phyloP scores from a whole-genome alignment of 2,329 filamentous ascomycete species.

The Stagonosporopsis vannaccii region DNA sequence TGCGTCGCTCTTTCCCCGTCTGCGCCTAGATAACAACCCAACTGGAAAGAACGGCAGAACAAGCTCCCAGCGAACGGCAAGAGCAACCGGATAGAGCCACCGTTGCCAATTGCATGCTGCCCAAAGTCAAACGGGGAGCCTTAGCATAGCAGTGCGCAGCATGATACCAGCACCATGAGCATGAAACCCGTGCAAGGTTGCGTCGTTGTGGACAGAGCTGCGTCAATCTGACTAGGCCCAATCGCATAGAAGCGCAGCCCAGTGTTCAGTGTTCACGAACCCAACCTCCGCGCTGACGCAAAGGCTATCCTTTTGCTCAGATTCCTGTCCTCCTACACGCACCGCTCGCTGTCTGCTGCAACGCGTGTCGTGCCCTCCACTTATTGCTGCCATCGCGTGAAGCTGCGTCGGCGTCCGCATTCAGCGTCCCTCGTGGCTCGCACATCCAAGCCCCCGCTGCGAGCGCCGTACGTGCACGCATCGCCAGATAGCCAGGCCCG shows the following conservation, averaged over 20 bases:
- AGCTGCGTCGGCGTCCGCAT: conserved; percentile 16
- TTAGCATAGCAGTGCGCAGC: conserved; percentile 3
- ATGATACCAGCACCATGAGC: conserved; percentile 5
- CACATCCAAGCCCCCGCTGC: conserved; percentile 26
- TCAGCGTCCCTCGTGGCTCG: conserved; percentile 22
- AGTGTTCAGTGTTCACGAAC: conserved; percentile 20
- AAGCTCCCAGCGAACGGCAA: conserved; percentile 9
- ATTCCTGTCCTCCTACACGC: background rate
- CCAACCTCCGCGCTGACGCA: conserved; percentile 21
- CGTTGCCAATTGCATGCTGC: conserved; percentile 9
- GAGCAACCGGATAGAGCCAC: conserved; percentile 2
- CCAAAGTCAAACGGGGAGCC: background rate
- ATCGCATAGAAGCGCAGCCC: conserved; percentile 17
- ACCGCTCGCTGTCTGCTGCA: conserved; percentile 6
- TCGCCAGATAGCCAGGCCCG: conserved; percentile 18
- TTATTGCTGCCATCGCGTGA: conserved; percentile 15
- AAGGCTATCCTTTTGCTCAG: conserved; percentile 18
- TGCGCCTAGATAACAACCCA: conserved; percentile 7
- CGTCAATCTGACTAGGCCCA: conserved; percentile 15
- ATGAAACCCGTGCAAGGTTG: conserved; percentile 19
- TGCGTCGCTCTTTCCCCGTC: conserved; percentile 18
- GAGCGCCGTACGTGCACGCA: conserved; percentile 18
- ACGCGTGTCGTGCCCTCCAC: conserved; percentile 6
- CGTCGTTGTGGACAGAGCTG: conserved; percentile 20
- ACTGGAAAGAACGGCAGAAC: conserved; percentile 13